Evolutionary conservation across 106 monocot species (phyloP), one percentile per base, ranked within the genome.

Genomic region (Acanthochlamys bracteata): DNA sequence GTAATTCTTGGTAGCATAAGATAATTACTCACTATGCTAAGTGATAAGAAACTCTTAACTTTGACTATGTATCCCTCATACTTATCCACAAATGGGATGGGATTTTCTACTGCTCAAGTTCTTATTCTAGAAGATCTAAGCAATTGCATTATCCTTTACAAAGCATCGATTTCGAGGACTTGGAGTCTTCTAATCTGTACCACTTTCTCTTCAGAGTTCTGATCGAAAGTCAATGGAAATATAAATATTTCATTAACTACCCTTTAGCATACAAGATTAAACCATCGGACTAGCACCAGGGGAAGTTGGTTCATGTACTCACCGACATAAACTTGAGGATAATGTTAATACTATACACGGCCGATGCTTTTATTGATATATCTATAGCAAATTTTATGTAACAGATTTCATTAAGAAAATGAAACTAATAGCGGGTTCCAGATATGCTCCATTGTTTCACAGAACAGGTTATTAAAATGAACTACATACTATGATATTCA

Each of bases 401-500:
- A 33, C 33, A 33, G 33, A 33, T 25, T 54, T 60, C 46, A 47
- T 16, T 63, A 46, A 57, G 64, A 41, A 53, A 23, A 10, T n/a
- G 40, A 57, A 16, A 21, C 15, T 23, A 53, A 22, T 16, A 41
- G 25, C 19, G 43, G 40, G 2, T 24, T 25, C 56, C 59, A 25
- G 39, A 42, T 16, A 51, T 26, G 61, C 53, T 52, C 65, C 65
- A 61, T 57, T 46, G 17, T 66, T 22, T 49, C 52, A 60, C 41
- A 41, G 46, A 69, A 27, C 42, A 57, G 62, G 53, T 25, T 51
- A 55, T 42, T 68, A 56, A 12, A 11, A 39, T 79, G 65, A 75
- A 64, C 61, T 78, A 89, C 81, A 84, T 82, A 86, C 86, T 77
- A 64, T 57, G 66, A 47, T 56, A 62, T 73, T 41, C 67, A 75